These are phyloP conservation scores for Naumovozyma castellii DNA, from an alignment of 805 yeast genomes.

Conservation along the genomic window DNA sequence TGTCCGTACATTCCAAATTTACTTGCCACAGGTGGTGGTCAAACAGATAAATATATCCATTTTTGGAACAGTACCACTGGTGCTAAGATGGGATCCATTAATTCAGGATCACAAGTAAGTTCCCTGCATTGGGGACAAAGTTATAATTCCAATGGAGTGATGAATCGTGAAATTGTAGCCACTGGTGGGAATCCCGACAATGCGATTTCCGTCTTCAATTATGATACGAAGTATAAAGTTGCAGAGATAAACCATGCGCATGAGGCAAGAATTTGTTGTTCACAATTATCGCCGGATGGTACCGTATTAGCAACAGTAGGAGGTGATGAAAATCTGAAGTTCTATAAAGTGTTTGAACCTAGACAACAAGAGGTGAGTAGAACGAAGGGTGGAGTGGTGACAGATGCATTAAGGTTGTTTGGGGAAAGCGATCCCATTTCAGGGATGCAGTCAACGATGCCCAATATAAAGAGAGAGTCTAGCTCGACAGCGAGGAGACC, in stretches of 20 bases:
- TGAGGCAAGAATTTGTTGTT: constrained; percentile 74
- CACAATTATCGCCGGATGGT: constrained; percentile 83
- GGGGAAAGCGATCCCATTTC: constrained; percentile 7
- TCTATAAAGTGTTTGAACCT: constrained; percentile 81
- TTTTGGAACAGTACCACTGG: constrained; percentile 96
- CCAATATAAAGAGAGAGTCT: constrained; percentile 4
- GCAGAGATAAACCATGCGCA: constrained; percentile 85
- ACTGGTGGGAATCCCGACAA: constrained; percentile 92
- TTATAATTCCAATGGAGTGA: constrained; percentile 21
- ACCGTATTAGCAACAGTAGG: constrained; percentile 89
- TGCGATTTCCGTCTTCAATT: constrained; percentile 71
- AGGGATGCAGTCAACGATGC: not conserved
- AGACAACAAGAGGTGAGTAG: constrained; percentile 32
- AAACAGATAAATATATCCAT: constrained; percentile 77
- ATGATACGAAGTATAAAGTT: constrained; percentile 76
- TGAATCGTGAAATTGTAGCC: constrained; percentile 64
- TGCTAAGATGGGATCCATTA: constrained; percentile 71
- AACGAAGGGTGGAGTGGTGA: constrained; percentile 18
- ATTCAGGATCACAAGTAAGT: constrained; percentile 91
- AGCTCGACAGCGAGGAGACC: constrained; percentile 9
- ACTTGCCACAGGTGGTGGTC: constrained; percentile 96
- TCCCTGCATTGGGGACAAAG: constrained; percentile 82
- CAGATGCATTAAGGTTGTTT: constrained; percentile 9
- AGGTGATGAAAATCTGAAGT: constrained; percentile 91
- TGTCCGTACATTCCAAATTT: constrained; percentile 77